These are phyloP conservation scores for Magnolia kwangsiensis DNA, from an alignment of 164 flowering plant genomes.

Conservation along the genomic window DNA sequence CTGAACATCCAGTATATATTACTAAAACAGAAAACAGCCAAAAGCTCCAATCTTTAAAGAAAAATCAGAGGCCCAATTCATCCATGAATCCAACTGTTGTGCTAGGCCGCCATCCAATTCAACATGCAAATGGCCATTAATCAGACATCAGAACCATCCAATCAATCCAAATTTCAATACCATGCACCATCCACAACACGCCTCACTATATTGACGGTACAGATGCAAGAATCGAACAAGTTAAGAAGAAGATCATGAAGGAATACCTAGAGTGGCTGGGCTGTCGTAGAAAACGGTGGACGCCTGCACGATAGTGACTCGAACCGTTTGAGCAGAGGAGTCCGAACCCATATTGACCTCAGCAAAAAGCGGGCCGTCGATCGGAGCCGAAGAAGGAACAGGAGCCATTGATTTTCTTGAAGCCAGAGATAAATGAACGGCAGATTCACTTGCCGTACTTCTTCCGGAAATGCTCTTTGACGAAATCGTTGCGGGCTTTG, in stretches of 20 bases:
- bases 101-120: not conserved
- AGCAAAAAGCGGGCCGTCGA: no score
- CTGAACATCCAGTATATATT: no score
- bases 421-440: no score
- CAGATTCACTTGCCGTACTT: no score
- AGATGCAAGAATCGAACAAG: not conserved
- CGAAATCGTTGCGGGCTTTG: no score
- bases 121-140: no score
- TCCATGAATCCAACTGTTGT: not conserved
- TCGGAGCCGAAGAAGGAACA: no score
- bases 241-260: not conserved
- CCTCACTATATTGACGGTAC: no score
- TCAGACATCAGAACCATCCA: not conserved
- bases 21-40: no score
- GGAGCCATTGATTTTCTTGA: no score
- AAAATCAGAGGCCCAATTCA: not conserved
- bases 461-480: no score
- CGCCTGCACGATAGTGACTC: constrained; percentile 88
- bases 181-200: not conserved
- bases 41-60: no score
- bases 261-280: constrained; percentile 38
- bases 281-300: constrained; percentile 86
- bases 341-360: constrained; percentile 49
- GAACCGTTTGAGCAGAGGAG: constrained; percentile 32
- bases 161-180: not conserved